Evolutionary conservation across 2,329 filamentous ascomycete genomes (phyloP), one percentile per base, ranked within the genome.

Genomic region (Cladophialophora bantiana): DNA sequence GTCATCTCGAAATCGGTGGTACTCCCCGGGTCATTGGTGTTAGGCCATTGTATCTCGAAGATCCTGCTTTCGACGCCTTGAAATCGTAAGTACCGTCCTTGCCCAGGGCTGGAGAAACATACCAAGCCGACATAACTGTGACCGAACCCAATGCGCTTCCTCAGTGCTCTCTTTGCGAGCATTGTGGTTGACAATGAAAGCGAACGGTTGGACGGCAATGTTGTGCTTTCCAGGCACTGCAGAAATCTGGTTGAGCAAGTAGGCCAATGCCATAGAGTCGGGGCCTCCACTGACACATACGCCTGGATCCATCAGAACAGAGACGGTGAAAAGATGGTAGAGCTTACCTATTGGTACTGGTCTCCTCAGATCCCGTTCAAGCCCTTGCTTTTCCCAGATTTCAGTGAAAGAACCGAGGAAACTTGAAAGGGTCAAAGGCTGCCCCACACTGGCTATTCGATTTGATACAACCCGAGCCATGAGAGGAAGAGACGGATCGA

Each of bases 181-280:
- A 67, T 81, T 81, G 73, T 90, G 88, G 71, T 90, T 86, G 12
- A 90, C 84, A 40, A 89, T 84, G 72, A 89, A 87, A 0, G 83
- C 86, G 53, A 81, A 82, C 20, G 85, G 79, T 13, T 75, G 54
- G 64, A 65, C 58, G 6, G 4, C 35, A 36, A 77, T 52, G 59
- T 66, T 65, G 12, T 70, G 71, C 42, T 61, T 53, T 60, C 62
- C 56, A 38, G 36, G 15, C 31, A 38, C 50, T 68, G 71, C 55
- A 73, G 71, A 26, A 64, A 85, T 73, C 54, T 81, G 78, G 57
- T 83, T 84, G 75, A 91, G 92, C 40, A 98, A 84, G 67, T 83
- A 88, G 63, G 93, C 93, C 67, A 99, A 83, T 34, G 94, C 94
- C 94, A 98, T 99, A n/a, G 94, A 98, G 78, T 99, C 95, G 45